A percentile compares a stretch with the other conserved stretches of the same genome.
Conservation (phyloP, 225 moss, liverwort and hornwort genomes). For the Bryum argenteum region DNA sequence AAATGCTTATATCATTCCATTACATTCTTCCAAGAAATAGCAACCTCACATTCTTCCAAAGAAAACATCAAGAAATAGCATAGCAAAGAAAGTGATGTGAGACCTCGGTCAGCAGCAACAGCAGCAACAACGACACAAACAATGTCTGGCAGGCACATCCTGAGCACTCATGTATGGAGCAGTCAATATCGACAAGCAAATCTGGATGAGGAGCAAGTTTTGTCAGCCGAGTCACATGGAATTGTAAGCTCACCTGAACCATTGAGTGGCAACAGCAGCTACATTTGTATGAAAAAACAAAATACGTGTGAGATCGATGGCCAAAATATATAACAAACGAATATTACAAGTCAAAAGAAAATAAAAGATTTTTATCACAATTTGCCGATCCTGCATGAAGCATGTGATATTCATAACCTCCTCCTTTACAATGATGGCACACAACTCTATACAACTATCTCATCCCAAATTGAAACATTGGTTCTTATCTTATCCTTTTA, state of each 20-base stretch:
- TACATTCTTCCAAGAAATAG: no score
- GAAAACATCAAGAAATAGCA: no score
- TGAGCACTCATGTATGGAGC: constrained; percentile 30
- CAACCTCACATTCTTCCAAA: no score
- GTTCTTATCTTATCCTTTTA: no score
- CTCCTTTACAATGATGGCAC: no score
- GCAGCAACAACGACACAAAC: no score
- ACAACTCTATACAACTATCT: background rate
- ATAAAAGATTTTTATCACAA: no score
- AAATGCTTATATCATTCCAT: no score
- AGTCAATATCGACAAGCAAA: constrained; percentile 37
- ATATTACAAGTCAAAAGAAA: no score
- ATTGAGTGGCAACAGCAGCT: background rate
- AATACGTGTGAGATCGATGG: no score
- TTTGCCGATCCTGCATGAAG: background rate
- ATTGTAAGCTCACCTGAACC: constrained; percentile 35
- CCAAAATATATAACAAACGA: no score
- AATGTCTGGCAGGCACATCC: constrained; percentile 7
- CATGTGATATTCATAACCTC: constrained; percentile 10
- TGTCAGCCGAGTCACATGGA: constrained; percentile 35
- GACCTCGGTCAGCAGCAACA: background rate
- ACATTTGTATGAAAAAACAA: background rate
- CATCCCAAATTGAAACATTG: background rate
- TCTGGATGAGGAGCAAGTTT: constrained; percentile 20
- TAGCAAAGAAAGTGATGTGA: no score